Evolutionary conservation across 2,329 filamentous ascomycete species (phyloP).

Genomic region (Didymosphaeria variabile): DNA sequence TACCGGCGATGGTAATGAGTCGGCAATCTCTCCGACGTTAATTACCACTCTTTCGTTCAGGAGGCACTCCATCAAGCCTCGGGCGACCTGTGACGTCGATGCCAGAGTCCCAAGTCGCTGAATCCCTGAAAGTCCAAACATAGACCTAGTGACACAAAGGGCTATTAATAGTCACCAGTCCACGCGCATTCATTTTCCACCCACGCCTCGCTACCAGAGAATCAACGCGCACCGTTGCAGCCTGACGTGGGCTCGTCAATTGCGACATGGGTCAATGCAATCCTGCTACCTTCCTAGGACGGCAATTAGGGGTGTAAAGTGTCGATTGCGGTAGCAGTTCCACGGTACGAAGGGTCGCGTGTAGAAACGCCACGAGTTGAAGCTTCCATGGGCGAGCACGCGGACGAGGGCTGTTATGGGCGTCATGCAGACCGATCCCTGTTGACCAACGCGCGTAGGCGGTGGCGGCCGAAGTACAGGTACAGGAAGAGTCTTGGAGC

Average conservation of each 20-base stretch:
- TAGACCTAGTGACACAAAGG: constrained; percentile 1
- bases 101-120: constrained; percentile 12
- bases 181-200: constrained; percentile 17
- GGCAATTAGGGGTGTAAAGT: constrained; percentile 24
- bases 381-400: constrained; percentile 12
- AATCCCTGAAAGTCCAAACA: not conserved
- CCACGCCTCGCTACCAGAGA: constrained; percentile 20
- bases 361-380: constrained; percentile 8
- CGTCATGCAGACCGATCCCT: constrained; percentile 10
- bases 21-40: constrained; percentile 2
- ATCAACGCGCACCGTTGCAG: constrained; percentile 2
- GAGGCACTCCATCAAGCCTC: not conserved
- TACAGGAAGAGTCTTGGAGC: not conserved
- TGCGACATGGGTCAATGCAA: constrained; percentile 9
- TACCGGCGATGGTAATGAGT: not conserved
- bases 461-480: not conserved
- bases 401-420: constrained; percentile 9
- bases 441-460: not conserved
- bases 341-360: constrained; percentile 29
- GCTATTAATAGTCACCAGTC: constrained; percentile 13
- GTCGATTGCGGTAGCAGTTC: constrained; percentile 32
- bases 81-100: not conserved
- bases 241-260: constrained; percentile 12
- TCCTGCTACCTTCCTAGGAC: constrained; percentile 17
- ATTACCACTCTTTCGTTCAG: not conserved